Evolutionary conservation across 164 flowering plant genomes (phyloP).

Genomic region (Vitis rupestris): DNA sequence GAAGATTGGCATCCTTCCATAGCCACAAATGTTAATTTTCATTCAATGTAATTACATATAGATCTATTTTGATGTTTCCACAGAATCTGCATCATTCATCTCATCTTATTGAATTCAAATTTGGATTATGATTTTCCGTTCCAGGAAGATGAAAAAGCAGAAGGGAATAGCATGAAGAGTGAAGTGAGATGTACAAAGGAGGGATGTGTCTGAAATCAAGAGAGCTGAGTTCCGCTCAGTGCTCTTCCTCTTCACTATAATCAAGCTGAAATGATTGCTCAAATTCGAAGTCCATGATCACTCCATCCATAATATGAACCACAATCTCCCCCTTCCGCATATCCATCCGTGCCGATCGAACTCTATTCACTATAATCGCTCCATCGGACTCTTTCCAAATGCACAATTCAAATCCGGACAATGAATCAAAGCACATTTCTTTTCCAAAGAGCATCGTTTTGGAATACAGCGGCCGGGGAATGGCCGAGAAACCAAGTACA

Average conservation of each 20-base stretch:
- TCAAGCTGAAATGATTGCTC: slow-evolving; percentile 58
- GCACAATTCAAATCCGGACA: slow-evolving; percentile 60
- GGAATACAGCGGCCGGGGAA: slow-evolving; percentile 52
- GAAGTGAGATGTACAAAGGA: no score
- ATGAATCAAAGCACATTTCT: slow-evolving; percentile 54
- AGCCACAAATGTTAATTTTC: no score
- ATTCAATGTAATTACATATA: no score
- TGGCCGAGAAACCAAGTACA: slow-evolving; percentile 65
- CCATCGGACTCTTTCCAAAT: slow-evolving; percentile 46
- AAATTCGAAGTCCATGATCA: slow-evolving; percentile 82
- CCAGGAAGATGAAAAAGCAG: not conserved
- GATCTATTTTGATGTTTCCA: no score
- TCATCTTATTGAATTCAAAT: no score
- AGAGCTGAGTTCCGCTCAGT: no score
- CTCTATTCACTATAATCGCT: slow-evolving; percentile 50
- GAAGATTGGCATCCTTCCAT: no score
- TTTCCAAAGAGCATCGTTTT: slow-evolving; percentile 25
- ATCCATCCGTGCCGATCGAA: slow-evolving; percentile 51
- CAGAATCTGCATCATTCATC: not conserved
- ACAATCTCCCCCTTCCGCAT: slow-evolving; percentile 46
- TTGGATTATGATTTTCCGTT: no score
- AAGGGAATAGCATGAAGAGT: no score
- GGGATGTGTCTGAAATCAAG: no score
- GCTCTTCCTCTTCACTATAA: slow-evolving; percentile 26
- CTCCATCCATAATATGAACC: slow-evolving; percentile 86